phyloP scores from a whole-genome alignment of 768 basidiomycete genomes.

The Lactarius indigo region DNA sequence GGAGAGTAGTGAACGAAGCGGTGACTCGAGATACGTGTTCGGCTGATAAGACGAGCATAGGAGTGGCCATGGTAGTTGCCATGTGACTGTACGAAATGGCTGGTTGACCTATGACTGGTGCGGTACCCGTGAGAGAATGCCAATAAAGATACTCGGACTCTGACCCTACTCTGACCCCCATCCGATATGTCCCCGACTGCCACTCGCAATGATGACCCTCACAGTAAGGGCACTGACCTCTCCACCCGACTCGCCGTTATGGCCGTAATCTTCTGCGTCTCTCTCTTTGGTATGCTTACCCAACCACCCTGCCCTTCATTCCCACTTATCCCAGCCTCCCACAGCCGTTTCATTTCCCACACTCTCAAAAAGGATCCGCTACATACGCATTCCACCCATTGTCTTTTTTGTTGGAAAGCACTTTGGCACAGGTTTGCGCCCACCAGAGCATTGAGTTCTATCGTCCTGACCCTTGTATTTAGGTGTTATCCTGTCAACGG shows the following conservation, averaged over 20 bases:
- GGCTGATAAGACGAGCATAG: slow-evolving; percentile 35
- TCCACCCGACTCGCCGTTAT: slow-evolving; percentile 34
- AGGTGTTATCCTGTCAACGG: slow-evolving; percentile 79
- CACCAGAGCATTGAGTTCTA: background rate
- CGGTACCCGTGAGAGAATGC: slow-evolving; percentile 8
- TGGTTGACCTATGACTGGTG: slow-evolving; percentile 1
- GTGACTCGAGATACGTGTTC: slow-evolving; percentile 53
- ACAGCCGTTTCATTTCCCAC: slow-evolving; percentile 72
- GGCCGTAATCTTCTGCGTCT: slow-evolving; percentile 53
- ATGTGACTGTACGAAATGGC: no score
- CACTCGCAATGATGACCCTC: background rate
- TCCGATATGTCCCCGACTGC: background rate
- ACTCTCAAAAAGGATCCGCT: slow-evolving; percentile 50
- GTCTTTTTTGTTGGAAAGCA: slow-evolving; percentile 86
- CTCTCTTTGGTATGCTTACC: slow-evolving; percentile 54
- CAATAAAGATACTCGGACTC: background rate
- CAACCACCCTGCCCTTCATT: background rate
- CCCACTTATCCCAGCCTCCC: background rate
- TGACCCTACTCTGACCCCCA: background rate
- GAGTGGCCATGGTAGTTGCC: background rate
- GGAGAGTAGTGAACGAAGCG: slow-evolving; percentile 41
- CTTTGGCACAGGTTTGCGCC: slow-evolving; percentile 55
- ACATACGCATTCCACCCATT: slow-evolving; percentile 59
- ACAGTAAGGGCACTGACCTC: background rate
- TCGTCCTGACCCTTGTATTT: slow-evolving; percentile 24